Percentiles rank a stretch among this genome's conserved stretches.
phyloP scores from a whole-genome alignment of 805 yeast species.

The Kazachstania bromeliacearum region DNA sequence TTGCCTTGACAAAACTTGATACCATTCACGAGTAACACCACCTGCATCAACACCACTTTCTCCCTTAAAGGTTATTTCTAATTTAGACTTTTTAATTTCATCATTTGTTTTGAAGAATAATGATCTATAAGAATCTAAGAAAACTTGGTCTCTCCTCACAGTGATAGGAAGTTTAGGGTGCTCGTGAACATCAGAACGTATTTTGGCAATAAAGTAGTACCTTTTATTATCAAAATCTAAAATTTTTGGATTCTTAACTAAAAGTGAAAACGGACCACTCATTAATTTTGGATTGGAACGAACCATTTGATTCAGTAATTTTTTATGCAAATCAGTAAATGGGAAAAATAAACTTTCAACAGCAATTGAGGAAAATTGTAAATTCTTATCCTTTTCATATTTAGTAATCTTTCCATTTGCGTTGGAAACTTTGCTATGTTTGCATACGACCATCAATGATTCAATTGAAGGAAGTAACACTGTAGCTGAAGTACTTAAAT shows the following conservation, averaged over 20 bases:
- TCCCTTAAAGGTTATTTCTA: slow-evolving; percentile 79
- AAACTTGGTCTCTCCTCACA: slow-evolving; percentile 82
- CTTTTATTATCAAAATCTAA: slow-evolving; percentile 92
- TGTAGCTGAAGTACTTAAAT: slow-evolving; percentile 59
- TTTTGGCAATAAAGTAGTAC: slow-evolving; percentile 66
- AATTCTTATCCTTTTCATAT: slow-evolving; percentile 47
- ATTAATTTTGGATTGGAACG: slow-evolving; percentile 81
- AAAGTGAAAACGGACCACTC: slow-evolving; percentile 91
- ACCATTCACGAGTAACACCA: slow-evolving; percentile 97
- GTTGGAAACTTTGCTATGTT: slow-evolving; percentile 47
- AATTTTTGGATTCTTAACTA: slow-evolving; percentile 80
- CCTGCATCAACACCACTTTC: slow-evolving; percentile 98
- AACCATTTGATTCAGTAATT: slow-evolving; percentile 83
- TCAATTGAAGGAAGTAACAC: slow-evolving; percentile 80
- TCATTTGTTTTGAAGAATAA: slow-evolving; percentile 69
- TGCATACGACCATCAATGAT: slow-evolving; percentile 92
- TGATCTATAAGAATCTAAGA: slow-evolving; percentile 79
- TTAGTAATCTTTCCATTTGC: slow-evolving; percentile 42
- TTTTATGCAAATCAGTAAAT: slow-evolving; percentile 82
- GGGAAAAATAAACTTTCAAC: slow-evolving; percentile 72
- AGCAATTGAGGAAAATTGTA: slow-evolving; percentile 65
- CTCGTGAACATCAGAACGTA: slow-evolving; percentile 43
- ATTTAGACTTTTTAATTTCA: slow-evolving; percentile 59
- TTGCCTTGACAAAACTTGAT: slow-evolving; percentile 83
- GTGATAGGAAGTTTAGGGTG: slow-evolving; percentile 47